Evolutionary conservation across 495 filamentous ascomycete genomes (phyloP).

Genomic region (Xylaria flabelliformis): DNA sequence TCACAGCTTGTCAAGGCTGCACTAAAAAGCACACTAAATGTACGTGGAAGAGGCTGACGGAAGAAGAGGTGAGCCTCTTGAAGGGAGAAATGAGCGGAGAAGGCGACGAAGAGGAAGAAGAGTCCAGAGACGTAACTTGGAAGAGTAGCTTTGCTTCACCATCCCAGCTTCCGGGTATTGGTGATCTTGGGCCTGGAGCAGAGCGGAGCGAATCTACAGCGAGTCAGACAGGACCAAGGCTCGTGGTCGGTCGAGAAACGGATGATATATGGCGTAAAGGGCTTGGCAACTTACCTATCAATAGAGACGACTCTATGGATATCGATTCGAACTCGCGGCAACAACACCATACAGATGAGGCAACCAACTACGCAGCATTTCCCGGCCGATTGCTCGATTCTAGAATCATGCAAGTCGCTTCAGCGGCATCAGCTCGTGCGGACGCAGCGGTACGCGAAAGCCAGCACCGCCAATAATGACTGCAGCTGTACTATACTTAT

Average conservation of each 20-base stretch:
- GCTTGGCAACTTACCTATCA: conserved; percentile 27
- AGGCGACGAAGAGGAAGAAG: conserved; percentile 38
- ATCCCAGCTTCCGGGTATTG: conserved; percentile 29
- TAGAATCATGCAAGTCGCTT: conserved; percentile 42
- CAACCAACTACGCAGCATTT: conserved; percentile 22
- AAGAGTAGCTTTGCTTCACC: conserved; percentile 31
- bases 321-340: conserved; percentile 33
- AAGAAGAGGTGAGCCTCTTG: conserved; percentile 64
- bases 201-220: conserved; percentile 34
- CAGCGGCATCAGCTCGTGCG: conserved; percentile 39
- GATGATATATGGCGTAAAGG: conserved; percentile 43
- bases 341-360: conserved; percentile 34
- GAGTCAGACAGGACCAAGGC: conserved; percentile 33
- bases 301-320: conserved; percentile 38
- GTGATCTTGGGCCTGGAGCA: conserved; percentile 30
- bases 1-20: conserved; percentile 84
- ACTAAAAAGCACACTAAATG: conserved; percentile 90
- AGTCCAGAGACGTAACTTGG: conserved; percentile 30
- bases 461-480: conserved; percentile 33
- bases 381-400: conserved; percentile 26
- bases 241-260: conserved; percentile 35
- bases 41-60: conserved; percentile 76
- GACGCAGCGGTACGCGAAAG: conserved; percentile 39
- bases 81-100: conserved; percentile 37
- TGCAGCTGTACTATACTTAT: conserved; percentile 6